Evolutionary conservation across 352 stramenopile species (phyloP).

Genomic region (Globisporangium sylvaticum): DNA sequence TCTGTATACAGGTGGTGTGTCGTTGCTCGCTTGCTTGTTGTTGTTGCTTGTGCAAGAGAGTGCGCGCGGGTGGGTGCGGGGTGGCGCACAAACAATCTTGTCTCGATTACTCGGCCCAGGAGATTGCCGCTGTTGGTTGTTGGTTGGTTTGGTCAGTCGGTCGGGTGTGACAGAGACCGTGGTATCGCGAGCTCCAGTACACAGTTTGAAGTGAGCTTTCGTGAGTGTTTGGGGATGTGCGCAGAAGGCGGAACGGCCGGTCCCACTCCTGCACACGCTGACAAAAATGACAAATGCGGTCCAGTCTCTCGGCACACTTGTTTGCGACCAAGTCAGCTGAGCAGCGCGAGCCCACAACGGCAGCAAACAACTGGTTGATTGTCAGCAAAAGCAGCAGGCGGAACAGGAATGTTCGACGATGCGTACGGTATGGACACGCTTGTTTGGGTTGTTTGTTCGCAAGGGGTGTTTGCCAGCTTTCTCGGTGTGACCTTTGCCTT

Average conservation of each 20-base stretch:
- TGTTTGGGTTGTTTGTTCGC: not conserved
- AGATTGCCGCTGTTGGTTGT: not conserved
- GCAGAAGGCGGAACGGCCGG: not conserved
- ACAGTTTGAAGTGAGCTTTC: conserved; percentile 1
- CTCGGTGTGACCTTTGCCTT: not conserved
- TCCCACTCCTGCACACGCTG: not conserved
- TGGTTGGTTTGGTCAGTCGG: not conserved
- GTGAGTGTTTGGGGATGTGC: conserved; percentile 2
- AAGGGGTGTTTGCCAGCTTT: not conserved
- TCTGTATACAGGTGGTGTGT: not conserved
- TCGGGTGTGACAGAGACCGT: not conserved
- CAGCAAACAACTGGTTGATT: not conserved
- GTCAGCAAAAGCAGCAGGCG: not conserved
- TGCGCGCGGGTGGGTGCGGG: not conserved
- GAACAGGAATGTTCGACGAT: not conserved
- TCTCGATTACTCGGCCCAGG: not conserved
- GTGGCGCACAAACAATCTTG: not conserved
- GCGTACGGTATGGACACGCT: not conserved
- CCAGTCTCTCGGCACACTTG: conserved; percentile 1
- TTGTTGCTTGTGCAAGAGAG: not conserved
- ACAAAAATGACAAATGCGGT: not conserved
- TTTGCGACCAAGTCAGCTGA: conserved; percentile 8
- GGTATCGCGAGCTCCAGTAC: conserved; percentile 4
- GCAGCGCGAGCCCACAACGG: not conserved
- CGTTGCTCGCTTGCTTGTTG: not conserved